A percentile compares a stretch with the other conserved stretches of the same genome.
Conservation (phyloP, 805 yeast species). For the Candida railenensis region DNA sequence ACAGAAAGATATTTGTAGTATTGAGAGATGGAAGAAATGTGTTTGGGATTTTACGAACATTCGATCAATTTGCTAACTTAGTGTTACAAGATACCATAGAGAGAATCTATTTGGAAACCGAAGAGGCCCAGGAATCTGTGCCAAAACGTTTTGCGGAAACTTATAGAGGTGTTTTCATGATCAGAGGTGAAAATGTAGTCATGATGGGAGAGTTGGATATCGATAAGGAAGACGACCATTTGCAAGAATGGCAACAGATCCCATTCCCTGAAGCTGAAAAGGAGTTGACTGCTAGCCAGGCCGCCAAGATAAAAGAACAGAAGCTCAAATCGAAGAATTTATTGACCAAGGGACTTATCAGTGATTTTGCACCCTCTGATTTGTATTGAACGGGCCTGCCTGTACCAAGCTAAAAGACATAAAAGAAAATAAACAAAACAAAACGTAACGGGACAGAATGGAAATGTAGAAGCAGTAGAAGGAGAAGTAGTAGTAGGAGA, state of each 20-base stretch:
- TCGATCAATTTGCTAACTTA: conserved; percentile 92
- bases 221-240: conserved; percentile 74
- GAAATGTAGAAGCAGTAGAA: too few species aligned
- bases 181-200: conserved; percentile 95
- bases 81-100: conserved; percentile 90
- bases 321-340: conserved; percentile 46
- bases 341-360: conserved; percentile 54
- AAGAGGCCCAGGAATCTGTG: conserved; percentile 7
- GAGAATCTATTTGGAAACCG: conserved; percentile 60
- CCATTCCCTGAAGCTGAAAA: conserved; percentile 62
- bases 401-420: too few species aligned
- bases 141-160: conserved; percentile 64
- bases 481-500: too few species aligned
- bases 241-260: conserved; percentile 54
- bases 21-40: conserved; percentile 87
- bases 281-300: conserved; percentile 31
- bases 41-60: conserved; percentile 88
- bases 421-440: too few species aligned
- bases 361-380: conserved; percentile 56
- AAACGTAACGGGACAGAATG: too few species aligned
- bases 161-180: conserved; percentile 77
- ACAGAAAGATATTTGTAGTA: conserved; percentile 77
- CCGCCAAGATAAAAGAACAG: conserved; percentile 37
- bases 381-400: too few species aligned
- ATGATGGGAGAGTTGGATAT: conserved; percentile 92